Conservation (phyloP, 2,329 filamentous ascomycete species). For the Cercospora janseana region DNA sequence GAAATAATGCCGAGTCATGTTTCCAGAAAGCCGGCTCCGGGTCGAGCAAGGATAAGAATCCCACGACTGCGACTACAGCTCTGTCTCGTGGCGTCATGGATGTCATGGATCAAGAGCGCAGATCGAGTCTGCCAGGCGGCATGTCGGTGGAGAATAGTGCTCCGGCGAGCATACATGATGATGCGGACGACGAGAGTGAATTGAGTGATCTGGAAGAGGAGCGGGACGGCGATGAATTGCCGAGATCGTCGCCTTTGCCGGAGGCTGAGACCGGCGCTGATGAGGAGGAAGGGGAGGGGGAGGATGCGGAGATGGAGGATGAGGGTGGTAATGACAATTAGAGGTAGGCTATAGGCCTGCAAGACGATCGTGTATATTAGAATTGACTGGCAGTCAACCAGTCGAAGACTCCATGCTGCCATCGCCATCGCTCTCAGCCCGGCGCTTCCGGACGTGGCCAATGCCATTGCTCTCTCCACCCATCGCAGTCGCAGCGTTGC, state of each 20-base stretch:
- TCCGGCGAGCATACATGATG: slow-evolving; percentile 55
- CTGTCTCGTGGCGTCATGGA: slow-evolving; percentile 20
- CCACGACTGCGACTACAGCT: slow-evolving; percentile 15
- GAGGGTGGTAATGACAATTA: slow-evolving; percentile 21
- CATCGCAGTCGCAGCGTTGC: too few relatives aligned
- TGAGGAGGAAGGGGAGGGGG: slow-evolving; percentile 15
- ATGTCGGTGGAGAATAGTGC: slow-evolving; percentile 50
- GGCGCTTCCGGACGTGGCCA: too few relatives aligned
- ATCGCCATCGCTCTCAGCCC: too few relatives aligned
- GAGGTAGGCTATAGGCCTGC: not conserved
- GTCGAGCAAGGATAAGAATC: slow-evolving; percentile 13
- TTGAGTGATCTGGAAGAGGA: slow-evolving; percentile 52
- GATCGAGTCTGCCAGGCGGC: slow-evolving; percentile 33
- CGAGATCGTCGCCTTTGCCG: slow-evolving; percentile 4
- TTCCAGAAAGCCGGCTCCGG: slow-evolving; percentile 38
- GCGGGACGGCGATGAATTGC: not conserved
- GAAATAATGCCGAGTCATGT: slow-evolving; percentile 58
- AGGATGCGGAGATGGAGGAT: slow-evolving; percentile 29
- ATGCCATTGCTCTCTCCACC: too few relatives aligned
- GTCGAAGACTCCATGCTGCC: too few relatives aligned
- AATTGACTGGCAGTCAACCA: too few relatives aligned
- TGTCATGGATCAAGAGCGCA: slow-evolving; percentile 30
- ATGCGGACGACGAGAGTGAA: slow-evolving; percentile 56
- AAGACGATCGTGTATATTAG: too few relatives aligned
- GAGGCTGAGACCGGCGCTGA: slow-evolving; percentile 19